Base-by-base conservation (phyloP, 352 stramenopile genomes). In the Saprolegnia diclina region DNA sequence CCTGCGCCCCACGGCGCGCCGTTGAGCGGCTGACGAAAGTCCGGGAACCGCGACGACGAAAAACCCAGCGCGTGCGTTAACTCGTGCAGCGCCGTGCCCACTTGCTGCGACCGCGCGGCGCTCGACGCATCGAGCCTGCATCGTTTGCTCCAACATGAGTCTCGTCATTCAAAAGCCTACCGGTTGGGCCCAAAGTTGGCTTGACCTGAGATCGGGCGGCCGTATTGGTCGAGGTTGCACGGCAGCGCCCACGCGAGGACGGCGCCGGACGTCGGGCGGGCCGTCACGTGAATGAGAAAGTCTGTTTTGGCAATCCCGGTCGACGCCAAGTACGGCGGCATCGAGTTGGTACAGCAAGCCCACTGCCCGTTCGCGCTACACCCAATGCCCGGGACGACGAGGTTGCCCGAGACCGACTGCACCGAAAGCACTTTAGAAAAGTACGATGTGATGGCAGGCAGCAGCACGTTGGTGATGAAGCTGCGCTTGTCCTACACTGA, bases 61-160 rank as follows among this genome's bases (percentile, higher is more conserved):
- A 92, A 92, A 10, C 90, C 86, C 16, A 94, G 75, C 5, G 85
- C 86, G 48, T 94, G 86, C 9, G 83, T 90, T 77, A 92, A 90
- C 52, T 94, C 86, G 64, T 94, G 86, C 0, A 91, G 73, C 1
- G 79, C 86, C 11, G 86, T 94, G 18, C 80, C 81, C 26, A 92
- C 76, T 67, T 92, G 85, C 56, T 86, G 76, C 0, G 79, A 76
- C 13, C 83, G 77, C 46, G 77, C 82, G 0, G 76, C 76, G 19
- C 22, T 77, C 16, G 73, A 76, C 1, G 82, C 77, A 64, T 92
- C 80, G n/a, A 90, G 62, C 0, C 77, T 66, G 48, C 14, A 48
- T 29, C 4, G 13, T 4, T 26, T 18, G 21, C 18, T 22, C 16
- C 10, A 19, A 55, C 11, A 55, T 26, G 11, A 55, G 48, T n/a